phyloP scores from a whole-genome alignment of 148 eudicot species.

The Rhododendron vialii region DNA sequence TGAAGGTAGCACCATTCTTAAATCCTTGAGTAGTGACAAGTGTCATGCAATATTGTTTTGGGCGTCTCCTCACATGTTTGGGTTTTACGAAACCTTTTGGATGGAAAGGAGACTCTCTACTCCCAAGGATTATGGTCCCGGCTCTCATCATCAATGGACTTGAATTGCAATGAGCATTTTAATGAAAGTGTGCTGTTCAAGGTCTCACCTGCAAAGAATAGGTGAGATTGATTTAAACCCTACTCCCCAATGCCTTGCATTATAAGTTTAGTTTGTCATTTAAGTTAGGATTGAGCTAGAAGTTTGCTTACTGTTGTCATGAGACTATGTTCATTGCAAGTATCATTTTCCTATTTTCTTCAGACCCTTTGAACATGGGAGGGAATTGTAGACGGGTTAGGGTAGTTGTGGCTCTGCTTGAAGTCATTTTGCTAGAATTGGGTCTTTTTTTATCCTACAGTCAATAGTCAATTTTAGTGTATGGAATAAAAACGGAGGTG shows the following conservation, averaged over 20 bases:
- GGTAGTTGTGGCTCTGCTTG: not conserved
- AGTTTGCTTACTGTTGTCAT: not conserved
- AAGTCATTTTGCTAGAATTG: not conserved
- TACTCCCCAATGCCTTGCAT: not conserved
- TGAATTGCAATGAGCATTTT: not conserved
- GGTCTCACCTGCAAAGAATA: not conserved
- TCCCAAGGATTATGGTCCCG: not conserved
- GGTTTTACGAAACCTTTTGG: not conserved
- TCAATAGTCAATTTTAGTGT: not conserved
- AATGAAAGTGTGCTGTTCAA: not conserved
- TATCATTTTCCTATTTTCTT: not conserved
- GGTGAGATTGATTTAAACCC: not conserved
- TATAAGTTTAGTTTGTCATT: not conserved
- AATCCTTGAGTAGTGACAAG: not conserved
- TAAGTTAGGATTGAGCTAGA: not conserved
- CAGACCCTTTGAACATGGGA: not conserved
- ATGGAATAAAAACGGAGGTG: not conserved
- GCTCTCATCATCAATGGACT: not conserved
- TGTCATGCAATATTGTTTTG: not conserved
- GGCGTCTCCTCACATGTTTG: not conserved
- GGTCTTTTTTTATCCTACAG: not conserved
- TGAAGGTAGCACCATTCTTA: not conserved
- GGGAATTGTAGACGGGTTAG: not conserved
- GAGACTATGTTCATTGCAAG: not conserved
- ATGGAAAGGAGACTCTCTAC: not conserved